Evolutionary conservation across 495 filamentous ascomycete species (phyloP), one percentile per base, ranked within the genome.

Genomic region (Aspergillus saccharolyticus): DNA sequence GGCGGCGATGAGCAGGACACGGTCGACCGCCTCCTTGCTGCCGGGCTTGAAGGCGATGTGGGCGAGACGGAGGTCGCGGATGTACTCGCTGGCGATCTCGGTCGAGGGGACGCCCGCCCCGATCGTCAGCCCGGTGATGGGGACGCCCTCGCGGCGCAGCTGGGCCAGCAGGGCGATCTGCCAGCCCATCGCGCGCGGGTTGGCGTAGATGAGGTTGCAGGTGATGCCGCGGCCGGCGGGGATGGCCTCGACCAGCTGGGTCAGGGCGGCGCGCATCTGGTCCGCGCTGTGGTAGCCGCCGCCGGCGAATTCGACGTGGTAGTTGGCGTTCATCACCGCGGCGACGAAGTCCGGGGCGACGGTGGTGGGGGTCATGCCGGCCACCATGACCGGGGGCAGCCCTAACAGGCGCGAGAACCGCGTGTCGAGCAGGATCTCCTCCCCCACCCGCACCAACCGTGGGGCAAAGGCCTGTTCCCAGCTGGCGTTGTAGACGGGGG

Each of bases 11-110:
- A 72, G 68, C 45, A 79, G 66, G 5, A 80, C 78, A 24, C 77
- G 69, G 47, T 71, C 69, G 30, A 80, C 79, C 5, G 74, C 68
- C 42, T 70, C 59, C 2, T 69, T 61, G n/a, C 75, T 79, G 4
- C 76, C 78, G 2, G 78, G 78, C 64, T 80, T 80, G 67, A 80
- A 79, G 42, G 67, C 59, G 49, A 80, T 78, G 59, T 80, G 74
- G 52, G 70, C 68, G 52, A 80, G 63, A 18, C 74, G 74, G 16
- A 80, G 61, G n/a, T 72, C 74, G 51, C 70, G 59, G 42, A 80
- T 78, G 59, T 76, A 80, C 28, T 76, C 68, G 39, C 66, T 70
- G 43, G 73, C 77, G 25, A 78, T 67, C 9, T 78, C 75, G 15
- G 72, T 67, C 0, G 78, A 79, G 16, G 78, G 78, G 1, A 80